Evolutionary conservation across 352 stramenopile species (phyloP).

Genomic region (Globisporangium cederbergense): DNA sequence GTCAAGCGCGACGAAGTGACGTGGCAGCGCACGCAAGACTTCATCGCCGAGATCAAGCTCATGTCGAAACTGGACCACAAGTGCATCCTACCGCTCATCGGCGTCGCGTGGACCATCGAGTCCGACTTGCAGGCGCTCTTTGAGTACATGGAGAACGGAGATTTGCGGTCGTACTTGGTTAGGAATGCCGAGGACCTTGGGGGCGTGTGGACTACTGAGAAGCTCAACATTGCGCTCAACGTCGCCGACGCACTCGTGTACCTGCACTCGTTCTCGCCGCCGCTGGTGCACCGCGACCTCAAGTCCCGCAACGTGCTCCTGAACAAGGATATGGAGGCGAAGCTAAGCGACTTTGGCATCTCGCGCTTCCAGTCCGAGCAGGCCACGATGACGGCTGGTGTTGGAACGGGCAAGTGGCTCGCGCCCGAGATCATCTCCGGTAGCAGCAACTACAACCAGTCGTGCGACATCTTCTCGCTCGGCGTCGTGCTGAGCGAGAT

Average conservation of each 20-base stretch:
- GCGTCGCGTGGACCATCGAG: slow-evolving; percentile 57
- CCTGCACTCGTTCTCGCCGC: slow-evolving; percentile 38
- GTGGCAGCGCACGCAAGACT: slow-evolving; percentile 34
- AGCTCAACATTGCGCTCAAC: slow-evolving; percentile 34
- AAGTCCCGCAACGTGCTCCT: slow-evolving; percentile 44
- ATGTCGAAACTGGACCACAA: slow-evolving; percentile 53
- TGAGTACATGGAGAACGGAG: slow-evolving; percentile 62
- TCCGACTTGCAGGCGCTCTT: slow-evolving; percentile 57
- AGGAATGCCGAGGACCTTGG: slow-evolving; percentile 1
- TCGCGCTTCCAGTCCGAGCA: slow-evolving; percentile 32
- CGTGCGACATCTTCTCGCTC: slow-evolving; percentile 33
- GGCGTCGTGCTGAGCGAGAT: slow-evolving; percentile 40
- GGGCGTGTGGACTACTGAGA: slow-evolving; percentile 28
- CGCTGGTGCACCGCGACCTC: slow-evolving; percentile 36
- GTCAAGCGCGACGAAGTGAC: slow-evolving; percentile 43
- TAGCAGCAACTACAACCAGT: slow-evolving; percentile 33
- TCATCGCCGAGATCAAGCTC: slow-evolving; percentile 74
- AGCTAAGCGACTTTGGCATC: slow-evolving; percentile 38
- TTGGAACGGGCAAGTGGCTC: slow-evolving; percentile 33
- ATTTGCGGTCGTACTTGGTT: slow-evolving; percentile 47
- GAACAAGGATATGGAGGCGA: slow-evolving; percentile 22
- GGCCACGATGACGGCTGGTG: slow-evolving; percentile 31
- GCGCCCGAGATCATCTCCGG: slow-evolving; percentile 35
- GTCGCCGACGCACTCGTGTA: slow-evolving; percentile 44
- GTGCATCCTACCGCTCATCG: slow-evolving; percentile 61